Evolutionary conservation across 345 rosid genomes (phyloP), one percentile per base, ranked within the genome.

Genomic region (Euphorbia pulcherrima): DNA sequence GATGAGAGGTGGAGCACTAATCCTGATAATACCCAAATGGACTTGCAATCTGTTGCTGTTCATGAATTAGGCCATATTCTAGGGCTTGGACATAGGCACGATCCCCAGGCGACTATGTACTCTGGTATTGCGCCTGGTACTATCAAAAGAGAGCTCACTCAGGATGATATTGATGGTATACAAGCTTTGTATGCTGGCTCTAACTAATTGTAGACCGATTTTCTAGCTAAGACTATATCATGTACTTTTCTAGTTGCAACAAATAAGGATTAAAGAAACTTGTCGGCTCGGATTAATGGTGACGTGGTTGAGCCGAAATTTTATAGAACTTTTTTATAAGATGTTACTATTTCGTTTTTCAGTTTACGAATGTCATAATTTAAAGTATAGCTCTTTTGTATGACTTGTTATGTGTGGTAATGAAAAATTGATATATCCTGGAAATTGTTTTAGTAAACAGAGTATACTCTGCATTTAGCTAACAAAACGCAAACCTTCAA

Each of bases 11-110:
- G 79, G 69, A 77, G 73, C 26, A 24, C 26, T 2, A 61, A 6
- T 11, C 70, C 71, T 0, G 10, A 28, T 20, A 0, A 0, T 0
- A 1, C 53, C 4, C 72, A 75, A 16, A 0, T 46, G 0, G 78
- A 81, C 67, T 37, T 75, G 55, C 72, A 69, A 64, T 61, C 80
- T 6, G 56, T 78, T 0, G 62, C 69, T 1, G 12, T 77, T n/a
- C 81, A 77, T 60, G 84, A 80, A 59, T 61, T 77, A 0, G 77
- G 84, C 14, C 84, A 74, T 35, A 0, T 55, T 9, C 58, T 77
- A 1, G 77, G 79, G 7, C 81, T 77, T 7, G 57, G 12, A 6
- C 81, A 77, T 55, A 65, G 73, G 40, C 6, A 0, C 7, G 68
- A 46, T 26, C 66, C 52, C 16, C 5, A 21, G 3, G 77, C 84